phyloP scores from a whole-genome alignment of 2,329 filamentous ascomycete genomes.

The Xylariaceae sp. region DNA sequence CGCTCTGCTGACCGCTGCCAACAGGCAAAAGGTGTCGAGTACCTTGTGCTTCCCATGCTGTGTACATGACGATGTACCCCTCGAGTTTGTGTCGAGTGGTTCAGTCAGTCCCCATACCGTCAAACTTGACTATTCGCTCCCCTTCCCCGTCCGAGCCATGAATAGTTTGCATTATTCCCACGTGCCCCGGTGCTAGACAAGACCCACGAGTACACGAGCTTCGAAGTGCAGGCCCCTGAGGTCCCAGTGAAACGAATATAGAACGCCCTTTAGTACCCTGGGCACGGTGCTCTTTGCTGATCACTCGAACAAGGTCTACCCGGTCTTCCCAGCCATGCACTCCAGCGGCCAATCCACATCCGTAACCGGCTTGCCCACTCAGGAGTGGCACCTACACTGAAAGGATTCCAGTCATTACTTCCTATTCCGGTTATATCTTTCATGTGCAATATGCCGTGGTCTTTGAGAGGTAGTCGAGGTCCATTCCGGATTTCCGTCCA shows the following conservation, averaged over 20 bases:
- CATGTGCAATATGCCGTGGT: background rate
- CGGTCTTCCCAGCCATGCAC: constrained; percentile 1
- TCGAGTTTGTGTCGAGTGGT: background rate
- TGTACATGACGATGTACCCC: constrained; percentile 5
- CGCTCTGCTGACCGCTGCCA: constrained; percentile 20
- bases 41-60: background rate
- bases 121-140: background rate
- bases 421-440: background rate
- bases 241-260: background rate
- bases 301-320: constrained; percentile 13
- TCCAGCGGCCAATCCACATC: constrained; percentile 3
- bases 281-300: background rate
- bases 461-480: no score
- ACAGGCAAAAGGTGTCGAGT: constrained; percentile 8
- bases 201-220: background rate
- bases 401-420: background rate
- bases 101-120: background rate
- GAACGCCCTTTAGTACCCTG: background rate
- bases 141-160: background rate
- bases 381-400: background rate
- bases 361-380: background rate
- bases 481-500: no score
- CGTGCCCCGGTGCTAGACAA: background rate
- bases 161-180: background rate
- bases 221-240: background rate